Conservation (phyloP, 2,329 filamentous ascomycete species). For the Cryphonectria radicalis region DNA sequence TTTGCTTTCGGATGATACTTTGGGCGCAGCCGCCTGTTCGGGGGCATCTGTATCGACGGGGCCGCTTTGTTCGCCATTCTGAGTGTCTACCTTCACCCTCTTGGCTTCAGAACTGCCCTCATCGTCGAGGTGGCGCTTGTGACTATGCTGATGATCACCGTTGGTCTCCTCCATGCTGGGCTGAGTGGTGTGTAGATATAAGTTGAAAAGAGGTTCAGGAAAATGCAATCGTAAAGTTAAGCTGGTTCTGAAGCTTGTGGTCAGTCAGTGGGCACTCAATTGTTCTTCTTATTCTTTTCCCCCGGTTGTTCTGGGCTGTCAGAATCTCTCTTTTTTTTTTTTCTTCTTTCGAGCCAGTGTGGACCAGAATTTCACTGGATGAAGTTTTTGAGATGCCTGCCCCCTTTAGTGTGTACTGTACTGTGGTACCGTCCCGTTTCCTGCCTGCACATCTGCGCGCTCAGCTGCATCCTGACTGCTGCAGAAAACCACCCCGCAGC, state of each 20-base stretch:
- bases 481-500: constrained; percentile 16
- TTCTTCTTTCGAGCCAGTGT: background rate
- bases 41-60: constrained; percentile 19
- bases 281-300: background rate
- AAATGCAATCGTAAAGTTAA: background rate
- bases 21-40: background rate
- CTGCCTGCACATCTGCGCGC: background rate
- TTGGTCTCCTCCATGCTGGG: constrained; percentile 19
- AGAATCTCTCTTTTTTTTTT: background rate
- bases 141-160: constrained; percentile 29
- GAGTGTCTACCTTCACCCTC: constrained; percentile 57
- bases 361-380: background rate
- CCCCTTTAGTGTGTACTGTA: background rate
- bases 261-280: background rate
- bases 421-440: background rate
- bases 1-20: background rate
- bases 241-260: background rate
- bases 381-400: constrained; percentile 11
- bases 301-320: background rate
- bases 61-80: constrained; percentile 27
- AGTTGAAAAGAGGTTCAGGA: background rate
- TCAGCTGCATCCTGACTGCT: constrained; percentile 2
- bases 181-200: background rate
- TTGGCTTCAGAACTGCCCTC: constrained; percentile 50
- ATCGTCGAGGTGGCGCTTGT: constrained; percentile 27